Base-by-base conservation (phyloP, 2,329 filamentous ascomycete species). In the Neobulgaria alba region DNA sequence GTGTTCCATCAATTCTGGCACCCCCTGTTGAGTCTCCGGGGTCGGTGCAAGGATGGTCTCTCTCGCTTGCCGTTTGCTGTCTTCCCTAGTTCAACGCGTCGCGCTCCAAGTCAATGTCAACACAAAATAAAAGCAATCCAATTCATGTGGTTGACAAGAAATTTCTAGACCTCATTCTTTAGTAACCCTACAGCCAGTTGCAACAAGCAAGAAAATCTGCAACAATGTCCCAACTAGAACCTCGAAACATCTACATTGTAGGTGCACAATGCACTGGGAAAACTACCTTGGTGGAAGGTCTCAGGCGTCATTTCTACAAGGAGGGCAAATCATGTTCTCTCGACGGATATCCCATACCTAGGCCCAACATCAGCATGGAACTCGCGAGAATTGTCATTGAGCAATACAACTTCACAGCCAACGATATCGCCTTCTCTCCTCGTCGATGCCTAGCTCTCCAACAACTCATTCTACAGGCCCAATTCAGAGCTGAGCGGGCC, bases 181-280 rank as follows among this genome's bases (percentile, higher is more conserved):
- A n/a, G n/a, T n/a, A n/a, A n/a, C n/a, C n/a, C n/a, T n/a, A n/a
- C n/a, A n/a, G n/a, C n/a, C n/a, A n/a, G n/a, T n/a, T n/a, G n/a
- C n/a, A n/a, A n/a, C n/a, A n/a, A n/a, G n/a, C n/a, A n/a, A n/a
- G n/a, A n/a, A n/a, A n/a, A n/a, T n/a, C n/a, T n/a, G n/a, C n/a
- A n/a, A n/a, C n/a, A n/a, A n/a, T n/a, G n/a, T n/a, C n/a, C n/a
- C n/a, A n/a, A n/a, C n/a, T n/a, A n/a, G n/a, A n/a, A n/a, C 23
- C 23, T 36, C 42, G 29, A 29, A 19, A 40, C 20, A 44, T 44
- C 10, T 44, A 44, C 20, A 44, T 44, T 31, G 42, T 44, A 5
- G 37, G 42, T 9, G 42, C 42, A 15, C 42, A 44, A 26, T 17
- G 30, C 21, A 44, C 37, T n/a, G 42, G 37, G 20, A 44, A 44